Percentiles rank a stretch among this genome's conserved stretches.
These are phyloP conservation scores for Kwoniella newhampshirensis DNA, from an alignment of 768 basidiomycete genomes.

Conservation along the genomic window DNA sequence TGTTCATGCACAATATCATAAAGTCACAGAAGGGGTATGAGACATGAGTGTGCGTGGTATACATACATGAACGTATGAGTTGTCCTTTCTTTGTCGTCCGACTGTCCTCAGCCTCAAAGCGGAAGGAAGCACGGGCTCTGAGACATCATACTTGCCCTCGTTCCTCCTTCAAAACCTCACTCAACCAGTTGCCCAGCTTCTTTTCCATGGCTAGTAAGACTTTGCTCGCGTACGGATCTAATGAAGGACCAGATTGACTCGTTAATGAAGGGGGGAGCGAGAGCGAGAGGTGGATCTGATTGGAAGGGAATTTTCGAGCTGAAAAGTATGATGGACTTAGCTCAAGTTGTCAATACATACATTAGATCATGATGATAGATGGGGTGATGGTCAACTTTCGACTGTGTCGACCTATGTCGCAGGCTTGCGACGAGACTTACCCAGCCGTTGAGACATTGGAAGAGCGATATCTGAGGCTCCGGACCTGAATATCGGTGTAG, in stretches of 20 bases:
- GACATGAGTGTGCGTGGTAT: neutral
- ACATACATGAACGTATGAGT: constrained; percentile 9
- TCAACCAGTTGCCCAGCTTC: constrained; percentile 39
- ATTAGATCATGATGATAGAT: too few species aligned
- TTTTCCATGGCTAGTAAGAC: constrained; percentile 43
- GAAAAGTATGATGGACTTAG: neutral
- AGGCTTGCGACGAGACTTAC: constrained; percentile 25
- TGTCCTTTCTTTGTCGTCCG: neutral
- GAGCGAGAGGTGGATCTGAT: constrained; percentile 45
- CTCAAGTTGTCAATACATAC: too few species aligned
- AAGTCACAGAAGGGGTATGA: too few species aligned
- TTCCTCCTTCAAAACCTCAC: constrained; percentile 21
- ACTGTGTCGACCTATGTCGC: too few species aligned
- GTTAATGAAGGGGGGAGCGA: constrained; percentile 36
- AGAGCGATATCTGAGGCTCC: constrained; percentile 32
- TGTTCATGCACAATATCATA: too few species aligned
- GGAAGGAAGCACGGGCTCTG: neutral
- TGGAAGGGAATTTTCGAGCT: constrained; percentile 41
- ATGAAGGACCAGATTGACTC: constrained; percentile 27
- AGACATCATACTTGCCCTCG: neutral
- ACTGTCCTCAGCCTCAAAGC: neutral
- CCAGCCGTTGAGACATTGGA: constrained; percentile 42
- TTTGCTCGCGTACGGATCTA: constrained; percentile 38
- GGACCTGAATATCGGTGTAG: constrained; percentile 40
- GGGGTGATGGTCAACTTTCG: too few species aligned